Conservation (phyloP, 768 basidiomycete genomes). For the Trametes cinnabarina region DNA sequence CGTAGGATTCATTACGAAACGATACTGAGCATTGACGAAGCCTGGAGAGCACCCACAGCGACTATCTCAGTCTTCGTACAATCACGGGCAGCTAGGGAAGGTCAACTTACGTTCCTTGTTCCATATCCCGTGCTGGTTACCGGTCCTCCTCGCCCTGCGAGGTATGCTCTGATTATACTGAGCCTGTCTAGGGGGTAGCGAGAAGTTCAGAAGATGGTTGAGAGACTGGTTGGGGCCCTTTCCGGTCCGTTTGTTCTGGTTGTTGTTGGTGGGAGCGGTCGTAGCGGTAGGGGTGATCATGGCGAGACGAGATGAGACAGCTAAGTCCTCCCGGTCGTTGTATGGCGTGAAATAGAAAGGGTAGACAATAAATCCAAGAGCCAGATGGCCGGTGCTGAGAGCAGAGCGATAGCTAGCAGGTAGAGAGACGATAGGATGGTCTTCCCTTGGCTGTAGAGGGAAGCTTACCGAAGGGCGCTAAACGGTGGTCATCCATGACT, state of each 20-base stretch:
- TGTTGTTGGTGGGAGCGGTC: constrained; percentile 40
- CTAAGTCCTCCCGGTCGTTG: constrained; percentile 26
- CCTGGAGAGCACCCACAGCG: constrained; percentile 45
- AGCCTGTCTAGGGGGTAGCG: constrained; percentile 81
- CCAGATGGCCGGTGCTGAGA: background rate
- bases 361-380: constrained; percentile 1
- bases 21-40: constrained; percentile 94
- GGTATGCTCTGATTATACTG: constrained; percentile 57
- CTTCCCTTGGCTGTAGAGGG: constrained; percentile 48
- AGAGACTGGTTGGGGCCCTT: constrained; percentile 67
- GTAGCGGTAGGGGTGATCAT: constrained; percentile 21
- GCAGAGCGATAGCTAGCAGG: background rate
- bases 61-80: background rate
- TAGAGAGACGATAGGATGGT: constrained; percentile 27
- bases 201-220: constrained; percentile 92
- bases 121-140: constrained; percentile 66
- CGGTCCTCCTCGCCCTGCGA: constrained; percentile 72
- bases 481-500: constrained; percentile 27
- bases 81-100: background rate
- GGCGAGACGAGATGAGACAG: constrained; percentile 24
- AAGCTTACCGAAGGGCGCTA: constrained; percentile 28
- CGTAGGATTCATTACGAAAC: constrained; percentile 91
- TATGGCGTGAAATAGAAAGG: background rate
- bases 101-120: constrained; percentile 84
- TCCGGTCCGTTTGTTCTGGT: constrained; percentile 59